Conservation (phyloP, 1,284 basidiomycete species). For the Sanghuangporus baumii region DNA sequence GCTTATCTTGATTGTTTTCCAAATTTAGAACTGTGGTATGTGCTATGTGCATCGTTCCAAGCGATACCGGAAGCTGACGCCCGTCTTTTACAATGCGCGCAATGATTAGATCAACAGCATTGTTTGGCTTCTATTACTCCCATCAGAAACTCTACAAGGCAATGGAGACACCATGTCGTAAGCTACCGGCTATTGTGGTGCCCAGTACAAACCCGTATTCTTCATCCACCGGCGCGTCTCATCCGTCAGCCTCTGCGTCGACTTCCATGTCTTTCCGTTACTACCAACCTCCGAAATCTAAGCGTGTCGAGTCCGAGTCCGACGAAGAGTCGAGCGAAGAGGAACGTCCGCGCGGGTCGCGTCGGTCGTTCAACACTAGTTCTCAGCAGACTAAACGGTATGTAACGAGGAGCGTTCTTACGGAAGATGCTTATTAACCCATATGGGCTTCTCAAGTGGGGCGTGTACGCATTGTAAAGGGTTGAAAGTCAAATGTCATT, state of each 20-base stretch:
- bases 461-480: constrained; percentile 18
- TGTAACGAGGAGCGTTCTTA: background rate
- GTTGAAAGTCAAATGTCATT: constrained; percentile 42
- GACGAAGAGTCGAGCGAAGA: constrained; percentile 15
- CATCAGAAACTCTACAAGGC: background rate
- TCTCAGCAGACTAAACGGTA: constrained; percentile 6
- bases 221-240: background rate
- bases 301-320: constrained; percentile 10
- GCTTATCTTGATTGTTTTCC: background rate
- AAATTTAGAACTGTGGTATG: background rate
- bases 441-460: background rate
- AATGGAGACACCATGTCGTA: constrained; percentile 8
- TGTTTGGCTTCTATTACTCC: background rate
- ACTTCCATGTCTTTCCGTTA: constrained; percentile 19
- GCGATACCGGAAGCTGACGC: background rate
- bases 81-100: background rate
- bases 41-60: background rate
- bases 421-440: background rate
- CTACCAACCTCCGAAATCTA: constrained; percentile 17
- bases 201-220: constrained; percentile 6
- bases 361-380: background rate
- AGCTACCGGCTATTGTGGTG: background rate
- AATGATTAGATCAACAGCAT: background rate
- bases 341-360: background rate
- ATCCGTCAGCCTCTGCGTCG: constrained; percentile 3